Evolutionary conservation across 2,329 filamentous ascomycete genomes (phyloP).

Genomic region (Falciphora oryzae): DNA sequence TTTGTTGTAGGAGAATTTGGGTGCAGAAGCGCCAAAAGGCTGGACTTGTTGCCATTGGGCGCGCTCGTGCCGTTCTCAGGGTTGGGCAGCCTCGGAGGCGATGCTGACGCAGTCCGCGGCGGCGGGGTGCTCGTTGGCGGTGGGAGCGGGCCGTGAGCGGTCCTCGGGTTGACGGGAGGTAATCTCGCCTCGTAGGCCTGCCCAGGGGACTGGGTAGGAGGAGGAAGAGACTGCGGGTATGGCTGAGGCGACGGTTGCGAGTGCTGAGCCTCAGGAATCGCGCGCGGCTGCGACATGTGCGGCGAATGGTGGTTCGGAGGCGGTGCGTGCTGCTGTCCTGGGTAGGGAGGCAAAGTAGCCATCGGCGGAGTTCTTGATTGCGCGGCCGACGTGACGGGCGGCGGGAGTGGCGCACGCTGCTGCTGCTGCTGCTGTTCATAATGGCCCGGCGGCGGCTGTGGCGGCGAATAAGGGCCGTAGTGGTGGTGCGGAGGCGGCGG

Average conservation of each 20-base stretch:
- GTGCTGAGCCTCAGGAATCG: not conserved
- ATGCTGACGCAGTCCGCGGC: slow-evolving; percentile 40
- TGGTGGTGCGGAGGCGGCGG: slow-evolving; percentile 16
- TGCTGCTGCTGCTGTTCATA: slow-evolving; percentile 14
- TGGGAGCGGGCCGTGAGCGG: slow-evolving; percentile 39
- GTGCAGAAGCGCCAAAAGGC: slow-evolving; percentile 37
- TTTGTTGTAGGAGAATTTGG: not conserved
- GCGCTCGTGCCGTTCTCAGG: slow-evolving; percentile 23
- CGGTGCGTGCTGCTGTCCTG: slow-evolving; percentile 21
- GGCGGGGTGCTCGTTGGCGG: slow-evolving; percentile 35
- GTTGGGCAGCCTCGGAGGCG: slow-evolving; percentile 39
- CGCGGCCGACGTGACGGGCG: slow-evolving; percentile 17
- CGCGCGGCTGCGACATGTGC: slow-evolving; percentile 9
- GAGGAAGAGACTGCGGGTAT: slow-evolving; percentile 7
- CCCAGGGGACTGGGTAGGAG: not conserved
- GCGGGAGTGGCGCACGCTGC: slow-evolving; percentile 30
- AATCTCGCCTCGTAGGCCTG: slow-evolving; percentile 28
- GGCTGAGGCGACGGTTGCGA: not conserved
- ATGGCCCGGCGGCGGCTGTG: slow-evolving; percentile 10
- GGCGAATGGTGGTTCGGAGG: slow-evolving; percentile 5
- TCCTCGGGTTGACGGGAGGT: slow-evolving; percentile 27
- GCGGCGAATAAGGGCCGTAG: slow-evolving; percentile 6
- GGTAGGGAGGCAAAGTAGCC: slow-evolving; percentile 22
- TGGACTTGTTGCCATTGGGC: slow-evolving; percentile 33
- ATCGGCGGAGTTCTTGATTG: slow-evolving; percentile 17